Percentiles rank a stretch among this genome's conserved stretches.
Evolutionary conservation across 2,329 filamentous ascomycete genomes (phyloP).

Genomic region (Sporothrix pseudoabietina): DNA sequence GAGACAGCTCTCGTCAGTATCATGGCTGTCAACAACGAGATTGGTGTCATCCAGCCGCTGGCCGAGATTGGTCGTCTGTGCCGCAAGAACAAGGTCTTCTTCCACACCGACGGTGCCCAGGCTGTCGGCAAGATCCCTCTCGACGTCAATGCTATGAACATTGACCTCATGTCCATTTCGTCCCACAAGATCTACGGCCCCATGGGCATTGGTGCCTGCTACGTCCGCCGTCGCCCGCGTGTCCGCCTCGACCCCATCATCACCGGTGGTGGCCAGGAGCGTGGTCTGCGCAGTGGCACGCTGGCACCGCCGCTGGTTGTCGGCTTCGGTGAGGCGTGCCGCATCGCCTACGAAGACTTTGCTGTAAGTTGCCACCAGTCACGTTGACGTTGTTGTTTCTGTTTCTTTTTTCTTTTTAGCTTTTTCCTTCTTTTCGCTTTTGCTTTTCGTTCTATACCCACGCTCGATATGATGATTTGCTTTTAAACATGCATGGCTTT

Average conservation of each 20-base stretch:
- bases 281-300: conserved; percentile 91
- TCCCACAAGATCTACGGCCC: conserved; percentile 98
- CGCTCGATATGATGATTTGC: conserved; percentile 71
- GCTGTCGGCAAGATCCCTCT: conserved; percentile 98
- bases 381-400: not conserved
- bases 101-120: conserved; percentile 95
- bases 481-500: conserved; percentile 84
- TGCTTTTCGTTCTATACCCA: conserved; percentile 33
- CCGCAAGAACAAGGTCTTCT: conserved; percentile 89
- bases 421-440: conserved; percentile 12
- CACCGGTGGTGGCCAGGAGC: conserved; percentile 92
- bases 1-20: conserved; percentile 93
- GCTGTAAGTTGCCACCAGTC: conserved; percentile 63
- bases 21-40: conserved; percentile 99
- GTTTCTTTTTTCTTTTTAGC: not conserved
- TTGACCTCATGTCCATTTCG: conserved; percentile 98
- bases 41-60: conserved; percentile 96
- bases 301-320: conserved; percentile 85
- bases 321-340: conserved; percentile 93
- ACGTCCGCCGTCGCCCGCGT: conserved; percentile 85
- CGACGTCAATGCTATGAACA: conserved; percentile 96
- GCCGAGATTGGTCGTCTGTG: conserved; percentile 93
- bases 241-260: conserved; percentile 96
- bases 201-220: conserved; percentile 96
- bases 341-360: conserved; percentile 88